These are phyloP conservation scores for Parsonsia alboflavescens DNA, from an alignment of 257 asterid genomes.

Conservation along the genomic window DNA sequence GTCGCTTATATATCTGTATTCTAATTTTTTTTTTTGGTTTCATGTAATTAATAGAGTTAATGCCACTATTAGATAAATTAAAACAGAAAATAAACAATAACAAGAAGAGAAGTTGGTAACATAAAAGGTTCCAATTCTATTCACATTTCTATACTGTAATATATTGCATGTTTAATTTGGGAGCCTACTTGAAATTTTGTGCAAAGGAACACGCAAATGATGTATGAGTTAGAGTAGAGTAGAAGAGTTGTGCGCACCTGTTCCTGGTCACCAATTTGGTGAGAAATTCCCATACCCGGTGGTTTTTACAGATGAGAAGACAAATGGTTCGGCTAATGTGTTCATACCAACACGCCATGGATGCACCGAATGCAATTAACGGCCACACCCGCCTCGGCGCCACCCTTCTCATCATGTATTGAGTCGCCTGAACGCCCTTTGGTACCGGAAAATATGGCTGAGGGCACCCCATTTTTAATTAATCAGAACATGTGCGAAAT, in stretches of 20 bases:
- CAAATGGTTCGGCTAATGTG: slow-evolving; percentile 77
- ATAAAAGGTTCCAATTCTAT: too few relatives aligned
- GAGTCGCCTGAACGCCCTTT: slow-evolving; percentile 68
- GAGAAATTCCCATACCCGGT: slow-evolving; percentile 79
- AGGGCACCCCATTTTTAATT: too few relatives aligned
- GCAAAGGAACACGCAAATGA: not conserved
- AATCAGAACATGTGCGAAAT: not conserved
- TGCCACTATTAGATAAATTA: not conserved
- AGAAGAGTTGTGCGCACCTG: slow-evolving; percentile 38
- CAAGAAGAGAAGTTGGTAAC: too few relatives aligned
- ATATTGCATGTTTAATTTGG: too few relatives aligned
- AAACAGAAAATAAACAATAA: too few relatives aligned
- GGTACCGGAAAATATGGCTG: slow-evolving; percentile 97
- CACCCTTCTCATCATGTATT: slow-evolving; percentile 73
- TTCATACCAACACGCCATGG: slow-evolving; percentile 93
- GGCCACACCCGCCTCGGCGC: slow-evolving; percentile 98
- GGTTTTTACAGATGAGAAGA: slow-evolving; percentile 81
- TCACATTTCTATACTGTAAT: too few relatives aligned
- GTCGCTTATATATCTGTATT: too few relatives aligned
- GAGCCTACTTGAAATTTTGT: not conserved
- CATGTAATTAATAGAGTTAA: too few relatives aligned
- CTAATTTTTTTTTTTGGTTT: too few relatives aligned
- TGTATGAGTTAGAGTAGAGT: not conserved
- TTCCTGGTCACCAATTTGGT: slow-evolving; percentile 75
- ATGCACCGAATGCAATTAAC: slow-evolving; percentile 63